Percentiles rank a stretch among this genome's conserved stretches.
These are phyloP conservation scores for Drechslerella stenobrocha DNA, from an alignment of 2,329 filamentous ascomycete genomes.

Conservation along the genomic window DNA sequence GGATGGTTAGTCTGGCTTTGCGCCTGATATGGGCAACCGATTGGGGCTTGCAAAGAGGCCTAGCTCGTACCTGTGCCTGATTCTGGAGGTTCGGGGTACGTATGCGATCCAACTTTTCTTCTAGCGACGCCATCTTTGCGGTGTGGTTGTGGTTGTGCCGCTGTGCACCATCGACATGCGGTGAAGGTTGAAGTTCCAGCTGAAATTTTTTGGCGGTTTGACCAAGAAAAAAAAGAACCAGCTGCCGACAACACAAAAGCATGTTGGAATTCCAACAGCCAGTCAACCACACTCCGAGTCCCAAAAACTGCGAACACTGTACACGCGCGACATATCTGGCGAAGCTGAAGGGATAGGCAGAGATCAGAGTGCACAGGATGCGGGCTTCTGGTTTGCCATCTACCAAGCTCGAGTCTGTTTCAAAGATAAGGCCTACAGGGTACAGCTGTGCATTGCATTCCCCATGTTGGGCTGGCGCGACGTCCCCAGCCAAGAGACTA, in stretches of 20 bases:
- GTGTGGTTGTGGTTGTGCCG: conserved; percentile 27
- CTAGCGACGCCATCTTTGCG: conserved; percentile 64
- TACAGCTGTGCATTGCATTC: too few relatives aligned
- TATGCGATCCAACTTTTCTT: conserved; percentile 95
- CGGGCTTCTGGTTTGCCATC: too few relatives aligned
- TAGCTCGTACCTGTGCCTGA: conserved; percentile 74
- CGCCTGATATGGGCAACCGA: conserved; percentile 1
- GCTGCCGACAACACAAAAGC: conserved; percentile 21
- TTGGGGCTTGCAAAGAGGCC: conserved; percentile 39
- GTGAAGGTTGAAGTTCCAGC: conserved; percentile 8
- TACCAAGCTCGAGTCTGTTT: too few relatives aligned
- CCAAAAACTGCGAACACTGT: background rate
- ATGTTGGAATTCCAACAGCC: conserved; percentile 22
- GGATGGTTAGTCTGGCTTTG: conserved; percentile 9
- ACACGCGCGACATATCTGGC: too few relatives aligned
- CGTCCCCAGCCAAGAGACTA: too few relatives aligned
- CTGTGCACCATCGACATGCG: conserved; percentile 4
- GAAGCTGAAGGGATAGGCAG: too few relatives aligned
- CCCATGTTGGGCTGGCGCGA: too few relatives aligned
- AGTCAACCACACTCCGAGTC: background rate
- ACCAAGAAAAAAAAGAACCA: conserved; percentile 23
- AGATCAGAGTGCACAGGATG: too few relatives aligned
- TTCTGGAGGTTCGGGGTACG: conserved; percentile 94
- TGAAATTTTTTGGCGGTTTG: conserved; percentile 26
- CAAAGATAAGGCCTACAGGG: too few relatives aligned